Evolutionary conservation across 805 yeast species (phyloP).

Genomic region (Suhomyces sp.): DNA sequence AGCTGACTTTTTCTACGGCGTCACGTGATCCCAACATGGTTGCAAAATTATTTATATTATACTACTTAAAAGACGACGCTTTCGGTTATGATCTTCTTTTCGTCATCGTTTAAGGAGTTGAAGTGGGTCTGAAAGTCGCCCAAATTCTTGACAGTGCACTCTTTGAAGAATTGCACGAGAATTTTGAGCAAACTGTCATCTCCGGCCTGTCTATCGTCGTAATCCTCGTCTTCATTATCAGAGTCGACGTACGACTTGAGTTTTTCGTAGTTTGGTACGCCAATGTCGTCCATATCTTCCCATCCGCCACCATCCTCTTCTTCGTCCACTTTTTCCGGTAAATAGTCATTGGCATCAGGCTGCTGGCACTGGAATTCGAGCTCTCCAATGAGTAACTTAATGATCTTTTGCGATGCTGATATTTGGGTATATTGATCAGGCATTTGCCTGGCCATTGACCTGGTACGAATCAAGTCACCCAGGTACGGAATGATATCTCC

Average conservation of each 20-base stretch:
- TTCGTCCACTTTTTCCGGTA: conserved; percentile 16
- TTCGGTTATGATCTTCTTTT: conserved; percentile 52
- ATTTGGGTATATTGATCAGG: conserved; percentile 63
- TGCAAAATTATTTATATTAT: background rate
- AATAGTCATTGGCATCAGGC: conserved; percentile 41
- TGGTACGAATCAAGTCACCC: conserved; percentile 69
- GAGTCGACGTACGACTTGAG: conserved; percentile 55
- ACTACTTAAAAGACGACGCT: conserved; percentile 33
- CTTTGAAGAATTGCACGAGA: conserved; percentile 53
- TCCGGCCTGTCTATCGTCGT: conserved; percentile 25
- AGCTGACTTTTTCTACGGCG: background rate
- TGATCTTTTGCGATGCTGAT: conserved; percentile 67
- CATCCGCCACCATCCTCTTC: conserved; percentile 54
- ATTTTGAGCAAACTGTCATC: conserved; percentile 40
- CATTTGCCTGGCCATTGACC: conserved; percentile 74
- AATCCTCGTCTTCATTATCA: conserved; percentile 36
- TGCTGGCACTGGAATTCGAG: conserved; percentile 60
- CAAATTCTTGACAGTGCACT: conserved; percentile 48
- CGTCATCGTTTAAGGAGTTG: conserved; percentile 47
- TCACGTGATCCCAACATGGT: background rate
- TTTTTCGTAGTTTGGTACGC: conserved; percentile 60
- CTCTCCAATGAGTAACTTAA: conserved; percentile 69
- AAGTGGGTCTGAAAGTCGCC: conserved; percentile 54
- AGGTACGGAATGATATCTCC: conserved; percentile 72
- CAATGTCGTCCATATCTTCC: conserved; percentile 74